These are phyloP conservation scores for Truncatella angustata DNA, from an alignment of 2,329 filamentous ascomycete species.

Conservation along the genomic window DNA sequence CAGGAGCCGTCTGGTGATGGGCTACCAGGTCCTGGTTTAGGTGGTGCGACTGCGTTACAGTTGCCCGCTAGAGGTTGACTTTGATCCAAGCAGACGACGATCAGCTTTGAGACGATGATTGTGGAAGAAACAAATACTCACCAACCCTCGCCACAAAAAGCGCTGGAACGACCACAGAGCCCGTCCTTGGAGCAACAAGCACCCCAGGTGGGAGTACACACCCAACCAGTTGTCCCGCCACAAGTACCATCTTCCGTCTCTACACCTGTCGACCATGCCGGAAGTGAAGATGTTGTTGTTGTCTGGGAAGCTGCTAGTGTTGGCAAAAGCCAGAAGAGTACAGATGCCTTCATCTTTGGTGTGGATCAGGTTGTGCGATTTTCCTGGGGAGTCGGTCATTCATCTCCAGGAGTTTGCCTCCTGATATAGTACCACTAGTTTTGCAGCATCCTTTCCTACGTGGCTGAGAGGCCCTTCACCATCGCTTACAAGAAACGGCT, in stretches of 20 bases:
- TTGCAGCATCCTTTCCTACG: too few species aligned
- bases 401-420: too few species aligned
- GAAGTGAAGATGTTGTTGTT: conserved; percentile 2
- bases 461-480: too few species aligned
- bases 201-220: background rate
- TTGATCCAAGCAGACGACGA: background rate
- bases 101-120: background rate
- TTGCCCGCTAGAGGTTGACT: conserved; percentile 3
- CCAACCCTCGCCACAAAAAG: conserved; percentile 2
- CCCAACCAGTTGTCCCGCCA: background rate
- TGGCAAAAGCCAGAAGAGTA: background rate
- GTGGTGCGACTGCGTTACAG: background rate
- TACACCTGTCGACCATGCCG: conserved; percentile 1
- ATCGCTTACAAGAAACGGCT: too few species aligned
- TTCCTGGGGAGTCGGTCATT: too few species aligned
- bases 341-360: background rate
- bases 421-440: too few species aligned
- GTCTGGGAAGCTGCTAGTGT: background rate
- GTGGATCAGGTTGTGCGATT: too few species aligned
- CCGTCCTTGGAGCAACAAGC: conserved; percentile 4
- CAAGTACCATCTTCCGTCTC: conserved; percentile 5
- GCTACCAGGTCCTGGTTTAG: background rate
- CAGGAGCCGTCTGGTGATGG: conserved; percentile 5
- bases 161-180: background rate
- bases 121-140: background rate